Conservation (phyloP, 2,329 filamentous ascomycete genomes). For the Venturia asperata region DNA sequence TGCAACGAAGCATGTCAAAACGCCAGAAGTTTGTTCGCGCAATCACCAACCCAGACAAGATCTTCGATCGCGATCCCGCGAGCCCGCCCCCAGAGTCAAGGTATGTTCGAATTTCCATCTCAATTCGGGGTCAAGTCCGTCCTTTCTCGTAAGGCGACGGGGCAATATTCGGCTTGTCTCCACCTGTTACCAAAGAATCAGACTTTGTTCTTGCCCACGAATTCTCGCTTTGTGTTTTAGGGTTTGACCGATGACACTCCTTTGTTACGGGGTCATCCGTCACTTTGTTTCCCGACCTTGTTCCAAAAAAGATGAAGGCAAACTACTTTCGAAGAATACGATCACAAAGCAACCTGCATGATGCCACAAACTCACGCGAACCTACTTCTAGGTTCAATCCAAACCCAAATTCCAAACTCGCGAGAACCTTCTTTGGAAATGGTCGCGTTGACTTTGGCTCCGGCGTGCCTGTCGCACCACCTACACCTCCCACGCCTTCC, state of each 20-base stretch:
- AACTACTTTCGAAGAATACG: neutral
- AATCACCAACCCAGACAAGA: constrained; percentile 19
- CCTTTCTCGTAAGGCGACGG: neutral
- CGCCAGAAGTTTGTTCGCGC: constrained; percentile 18
- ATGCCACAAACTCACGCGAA: constrained; percentile 1
- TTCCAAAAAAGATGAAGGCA: neutral
- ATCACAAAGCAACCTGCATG: neutral
- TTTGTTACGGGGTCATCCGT: neutral
- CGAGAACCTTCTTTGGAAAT: constrained; percentile 16
- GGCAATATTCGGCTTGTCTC: neutral
- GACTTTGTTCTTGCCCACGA: neutral
- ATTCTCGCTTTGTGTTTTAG: neutral
- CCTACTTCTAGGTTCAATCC: constrained; percentile 17
- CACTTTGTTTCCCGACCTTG: neutral
- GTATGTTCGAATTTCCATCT: constrained; percentile 10
- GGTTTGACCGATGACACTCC: neutral
- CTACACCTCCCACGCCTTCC: constrained; percentile 10
- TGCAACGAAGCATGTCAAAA: constrained; percentile 11
- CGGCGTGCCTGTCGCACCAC: constrained; percentile 11
- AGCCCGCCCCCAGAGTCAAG: constrained; percentile 16
- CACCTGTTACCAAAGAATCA: neutral
- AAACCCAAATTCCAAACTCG: constrained; percentile 16
- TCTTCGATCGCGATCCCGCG: constrained; percentile 16
- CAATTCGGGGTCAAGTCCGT: neutral
- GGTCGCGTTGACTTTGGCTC: constrained; percentile 15